Percentiles rank a stretch among this genome's conserved stretches.
Conservation (phyloP, 2,329 filamentous ascomycete species). For the Hypoxylon sp. region DNA sequence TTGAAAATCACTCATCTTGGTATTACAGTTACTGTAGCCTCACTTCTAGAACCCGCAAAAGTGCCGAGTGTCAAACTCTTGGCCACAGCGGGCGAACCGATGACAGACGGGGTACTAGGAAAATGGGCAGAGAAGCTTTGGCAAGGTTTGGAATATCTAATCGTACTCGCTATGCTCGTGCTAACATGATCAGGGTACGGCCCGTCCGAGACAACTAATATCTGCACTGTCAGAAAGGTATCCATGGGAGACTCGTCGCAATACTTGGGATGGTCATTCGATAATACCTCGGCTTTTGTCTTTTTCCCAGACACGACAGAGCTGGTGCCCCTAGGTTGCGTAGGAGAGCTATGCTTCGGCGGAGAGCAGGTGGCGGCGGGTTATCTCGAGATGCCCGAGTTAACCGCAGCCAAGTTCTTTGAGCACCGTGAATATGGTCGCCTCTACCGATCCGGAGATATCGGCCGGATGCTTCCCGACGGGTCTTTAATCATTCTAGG, state of each 20-base stretch:
- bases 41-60: constrained; percentile 76
- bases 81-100: constrained; percentile 84
- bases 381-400: constrained; percentile 74
- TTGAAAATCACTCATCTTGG: constrained; percentile 84
- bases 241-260: constrained; percentile 71
- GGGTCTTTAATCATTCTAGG: constrained; percentile 81
- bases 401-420: constrained; percentile 78
- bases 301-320: constrained; percentile 63
- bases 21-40: constrained; percentile 87
- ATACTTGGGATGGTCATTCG: constrained; percentile 82
- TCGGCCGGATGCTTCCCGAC: constrained; percentile 83
- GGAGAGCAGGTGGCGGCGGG: constrained; percentile 84
- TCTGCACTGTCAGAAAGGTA: constrained; percentile 82
- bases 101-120: constrained; percentile 79
- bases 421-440: constrained; percentile 77
- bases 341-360: constrained; percentile 90
- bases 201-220: constrained; percentile 89
- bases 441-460: constrained; percentile 86
- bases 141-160: constrained; percentile 66
- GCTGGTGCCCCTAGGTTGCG: constrained; percentile 76
- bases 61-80: constrained; percentile 81
- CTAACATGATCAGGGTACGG: constrained; percentile 72
- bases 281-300: constrained; percentile 83
- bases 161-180: neutral
- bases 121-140: constrained; percentile 80